These are phyloP conservation scores for Peronosclerospora sorghi DNA, from an alignment of 352 stramenopile genomes.

Conservation along the genomic window DNA sequence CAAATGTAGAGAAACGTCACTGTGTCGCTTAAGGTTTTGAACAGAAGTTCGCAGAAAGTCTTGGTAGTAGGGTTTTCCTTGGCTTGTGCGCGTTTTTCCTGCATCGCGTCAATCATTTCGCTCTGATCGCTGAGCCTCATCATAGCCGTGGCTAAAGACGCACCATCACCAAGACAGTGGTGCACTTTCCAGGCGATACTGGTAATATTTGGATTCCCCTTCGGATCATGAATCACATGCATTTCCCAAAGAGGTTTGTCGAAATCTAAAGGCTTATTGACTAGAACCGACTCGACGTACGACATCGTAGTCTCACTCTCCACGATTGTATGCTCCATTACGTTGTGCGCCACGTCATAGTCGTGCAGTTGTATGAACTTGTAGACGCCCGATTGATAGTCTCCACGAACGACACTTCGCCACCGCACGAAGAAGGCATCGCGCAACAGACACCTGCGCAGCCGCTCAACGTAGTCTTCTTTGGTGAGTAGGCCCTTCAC, in stretches of 20 bases:
- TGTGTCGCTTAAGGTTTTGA: conserved; percentile 17
- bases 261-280: conserved; percentile 59
- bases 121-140: conserved; percentile 66
- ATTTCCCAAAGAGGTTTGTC: conserved; percentile 68
- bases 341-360: conserved; percentile 43
- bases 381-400: conserved; percentile 26
- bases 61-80: too few relatives aligned
- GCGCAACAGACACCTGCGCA: conserved; percentile 37
- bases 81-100: conserved; percentile 32
- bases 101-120: conserved; percentile 48
- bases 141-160: conserved; percentile 49
- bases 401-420: conserved; percentile 41
- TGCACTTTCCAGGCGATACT: conserved; percentile 62
- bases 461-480: conserved; percentile 32
- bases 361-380: conserved; percentile 49
- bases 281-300: conserved; percentile 49
- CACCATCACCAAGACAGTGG: conserved; percentile 69
- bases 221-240: conserved; percentile 42
- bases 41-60: conserved; percentile 13
- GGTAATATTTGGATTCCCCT: conserved; percentile 19
- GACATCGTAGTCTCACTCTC: conserved; percentile 44
- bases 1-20: conserved; percentile 23
- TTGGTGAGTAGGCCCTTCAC: conserved; percentile 35
- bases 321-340: conserved; percentile 42
- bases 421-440: conserved; percentile 65